Evolutionary conservation across 805 yeast species (phyloP).

Genomic region (Wickerhamiella alocasiicola): DNA sequence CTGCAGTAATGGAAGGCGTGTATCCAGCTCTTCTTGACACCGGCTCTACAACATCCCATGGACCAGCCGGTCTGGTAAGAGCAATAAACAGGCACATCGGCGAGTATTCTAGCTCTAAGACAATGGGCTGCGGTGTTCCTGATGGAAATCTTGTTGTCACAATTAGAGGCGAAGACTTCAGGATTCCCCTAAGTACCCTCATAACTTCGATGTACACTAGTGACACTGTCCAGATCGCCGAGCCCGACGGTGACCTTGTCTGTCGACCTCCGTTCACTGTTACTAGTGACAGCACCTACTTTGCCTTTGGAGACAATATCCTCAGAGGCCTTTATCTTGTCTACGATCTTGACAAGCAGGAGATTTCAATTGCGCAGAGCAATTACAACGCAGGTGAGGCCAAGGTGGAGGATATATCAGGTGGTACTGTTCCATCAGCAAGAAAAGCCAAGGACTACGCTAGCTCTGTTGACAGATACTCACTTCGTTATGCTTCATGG

Average conservation of each 20-base stretch:
- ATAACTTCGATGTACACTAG: constrained; percentile 1
- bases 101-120: constrained; percentile 29
- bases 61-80: constrained; percentile 10
- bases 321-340: neutral
- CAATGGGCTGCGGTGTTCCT: constrained; percentile 12
- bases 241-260: neutral
- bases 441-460: neutral
- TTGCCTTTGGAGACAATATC: constrained; percentile 36
- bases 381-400: neutral
- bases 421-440: neutral
- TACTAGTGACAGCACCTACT: constrained; percentile 11
- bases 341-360: constrained; percentile 30
- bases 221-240: neutral
- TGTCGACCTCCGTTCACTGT: constrained; percentile 4
- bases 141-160: constrained; percentile 12
- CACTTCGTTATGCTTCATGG: neutral
- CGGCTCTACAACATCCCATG: constrained; percentile 12
- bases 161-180: constrained; percentile 14
- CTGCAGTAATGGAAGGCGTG: neutral
- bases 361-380: constrained; percentile 38
- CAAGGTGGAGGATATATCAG: neutral
- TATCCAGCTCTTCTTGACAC: constrained; percentile 16
- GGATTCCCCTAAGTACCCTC: constrained; percentile 8
- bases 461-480: neutral
- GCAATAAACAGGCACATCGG: constrained; percentile 25